phyloP scores from a whole-genome alignment of 139 green algal species.

The Desmodesmus armatus region DNA sequence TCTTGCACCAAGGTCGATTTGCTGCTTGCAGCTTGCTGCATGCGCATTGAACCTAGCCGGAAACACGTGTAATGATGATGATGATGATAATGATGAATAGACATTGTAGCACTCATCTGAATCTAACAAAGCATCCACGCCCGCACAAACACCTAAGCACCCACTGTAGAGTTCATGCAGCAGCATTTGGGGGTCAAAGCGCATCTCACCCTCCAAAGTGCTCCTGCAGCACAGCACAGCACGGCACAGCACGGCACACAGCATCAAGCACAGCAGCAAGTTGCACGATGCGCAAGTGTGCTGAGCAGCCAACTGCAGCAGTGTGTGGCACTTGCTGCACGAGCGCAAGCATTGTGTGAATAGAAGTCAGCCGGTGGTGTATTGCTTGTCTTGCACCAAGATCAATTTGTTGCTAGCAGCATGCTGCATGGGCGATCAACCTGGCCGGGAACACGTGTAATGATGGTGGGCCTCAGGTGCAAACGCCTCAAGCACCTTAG shows the following conservation, averaged over 20 bases:
- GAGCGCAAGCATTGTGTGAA: too few relatives aligned
- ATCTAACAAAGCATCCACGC: not conserved
- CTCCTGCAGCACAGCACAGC: not conserved
- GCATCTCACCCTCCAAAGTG: conserved; percentile 8
- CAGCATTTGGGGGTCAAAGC: conserved; percentile 35
- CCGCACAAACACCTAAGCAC: not conserved
- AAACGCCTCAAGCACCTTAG: not conserved
- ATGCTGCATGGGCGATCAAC: too few relatives aligned
- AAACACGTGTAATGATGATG: too few relatives aligned
- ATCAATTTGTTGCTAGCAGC: too few relatives aligned
- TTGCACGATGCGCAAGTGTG: too few relatives aligned
- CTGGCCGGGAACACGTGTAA: too few relatives aligned
- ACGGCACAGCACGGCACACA: not conserved
- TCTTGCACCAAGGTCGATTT: too few relatives aligned
- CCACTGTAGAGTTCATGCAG: conserved; percentile 27
- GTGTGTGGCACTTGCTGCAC: not conserved
- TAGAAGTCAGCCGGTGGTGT: too few relatives aligned
- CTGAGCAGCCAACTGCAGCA: not conserved
- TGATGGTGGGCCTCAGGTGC: too few relatives aligned
- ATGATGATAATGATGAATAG: not conserved
- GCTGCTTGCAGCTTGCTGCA: too few relatives aligned
- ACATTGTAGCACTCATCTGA: not conserved
- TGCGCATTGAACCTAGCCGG: too few relatives aligned
- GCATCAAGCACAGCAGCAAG: not conserved
- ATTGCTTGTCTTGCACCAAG: too few relatives aligned